These are phyloP conservation scores for Nicotiana paniculata DNA, from an alignment of 257 asterid genomes.

Conservation along the genomic window DNA sequence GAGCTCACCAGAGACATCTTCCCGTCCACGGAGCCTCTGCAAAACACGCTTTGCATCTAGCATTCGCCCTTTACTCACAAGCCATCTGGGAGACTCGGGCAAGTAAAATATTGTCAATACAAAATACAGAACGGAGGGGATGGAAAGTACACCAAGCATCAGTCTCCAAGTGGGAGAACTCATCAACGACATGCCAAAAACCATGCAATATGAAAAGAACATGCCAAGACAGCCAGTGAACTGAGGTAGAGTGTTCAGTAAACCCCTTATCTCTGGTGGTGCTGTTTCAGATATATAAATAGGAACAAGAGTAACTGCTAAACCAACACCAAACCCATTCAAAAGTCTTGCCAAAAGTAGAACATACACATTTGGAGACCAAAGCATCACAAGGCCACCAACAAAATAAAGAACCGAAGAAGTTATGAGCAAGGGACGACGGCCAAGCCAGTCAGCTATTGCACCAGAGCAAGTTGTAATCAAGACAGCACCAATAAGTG, in stretches of 20 bases:
- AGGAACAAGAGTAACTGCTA: conserved; percentile 57
- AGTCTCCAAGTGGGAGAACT: conserved; percentile 52
- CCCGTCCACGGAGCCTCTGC: conserved; percentile 51
- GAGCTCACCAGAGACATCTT: conserved; percentile 55
- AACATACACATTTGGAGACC: conserved; percentile 61
- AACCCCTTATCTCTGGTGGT: conserved; percentile 65
- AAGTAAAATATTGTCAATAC: conserved; percentile 35
- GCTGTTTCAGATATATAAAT: conserved; percentile 61
- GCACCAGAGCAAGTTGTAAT: conserved; percentile 51
- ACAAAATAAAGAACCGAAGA: conserved; percentile 43
- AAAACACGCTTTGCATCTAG: conserved; percentile 49
- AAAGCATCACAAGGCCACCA: conserved; percentile 49
- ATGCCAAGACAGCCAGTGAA: conserved; percentile 45
- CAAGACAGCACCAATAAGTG: conserved; percentile 56
- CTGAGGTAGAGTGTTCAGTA: conserved; percentile 62
- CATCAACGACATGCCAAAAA: conserved; percentile 50
- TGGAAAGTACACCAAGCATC: conserved; percentile 53
- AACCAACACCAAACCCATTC: conserved; percentile 60
- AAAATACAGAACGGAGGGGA: conserved; percentile 46
- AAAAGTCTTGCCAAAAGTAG: conserved; percentile 54
- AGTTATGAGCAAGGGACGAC: conserved; percentile 50
- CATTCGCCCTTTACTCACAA: conserved; percentile 58
- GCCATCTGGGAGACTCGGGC: conserved; percentile 87
- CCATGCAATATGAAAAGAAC: conserved; percentile 50
- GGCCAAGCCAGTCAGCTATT: conserved; percentile 50